These are phyloP conservation scores for Myrica gale DNA, from an alignment of 306 rosid species.

Conservation along the genomic window DNA sequence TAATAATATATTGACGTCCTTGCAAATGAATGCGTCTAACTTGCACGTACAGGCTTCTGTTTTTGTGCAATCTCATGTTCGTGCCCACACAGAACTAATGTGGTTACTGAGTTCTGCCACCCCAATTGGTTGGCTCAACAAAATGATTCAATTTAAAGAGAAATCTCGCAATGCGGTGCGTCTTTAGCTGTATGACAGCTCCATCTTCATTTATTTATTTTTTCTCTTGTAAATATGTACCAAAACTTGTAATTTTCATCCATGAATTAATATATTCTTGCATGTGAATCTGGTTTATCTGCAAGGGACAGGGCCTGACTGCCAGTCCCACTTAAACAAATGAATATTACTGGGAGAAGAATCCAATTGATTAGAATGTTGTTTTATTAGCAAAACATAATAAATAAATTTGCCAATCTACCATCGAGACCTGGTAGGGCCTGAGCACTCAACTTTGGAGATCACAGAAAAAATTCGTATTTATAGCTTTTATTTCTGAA, in stretches of 20 bases:
- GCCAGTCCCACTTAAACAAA: background rate
- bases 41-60: conserved; percentile 75
- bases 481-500: background rate
- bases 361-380: background rate
- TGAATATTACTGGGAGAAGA: background rate
- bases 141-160: conserved; percentile 97
- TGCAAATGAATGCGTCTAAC: conserved; percentile 25
- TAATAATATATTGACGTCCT: conserved; percentile 7
- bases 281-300: background rate
- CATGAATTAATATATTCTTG: background rate
- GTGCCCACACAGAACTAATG: conserved; percentile 93
- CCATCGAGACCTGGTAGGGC: background rate
- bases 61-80: conserved; percentile 96
- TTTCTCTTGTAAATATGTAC: conserved; percentile 19
- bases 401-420: background rate
- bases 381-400: background rate
- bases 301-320: background rate
- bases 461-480: background rate
- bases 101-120: conserved; percentile 86
- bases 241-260: background rate
- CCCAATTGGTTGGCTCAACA: conserved; percentile 91
- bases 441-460: background rate
- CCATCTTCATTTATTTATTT: conserved; percentile 25
- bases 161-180: conserved; percentile 98
- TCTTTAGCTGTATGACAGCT: conserved; percentile 49